phyloP scores from a whole-genome alignment of 2,329 filamentous ascomycete genomes.

The Xylaria sp. region DNA sequence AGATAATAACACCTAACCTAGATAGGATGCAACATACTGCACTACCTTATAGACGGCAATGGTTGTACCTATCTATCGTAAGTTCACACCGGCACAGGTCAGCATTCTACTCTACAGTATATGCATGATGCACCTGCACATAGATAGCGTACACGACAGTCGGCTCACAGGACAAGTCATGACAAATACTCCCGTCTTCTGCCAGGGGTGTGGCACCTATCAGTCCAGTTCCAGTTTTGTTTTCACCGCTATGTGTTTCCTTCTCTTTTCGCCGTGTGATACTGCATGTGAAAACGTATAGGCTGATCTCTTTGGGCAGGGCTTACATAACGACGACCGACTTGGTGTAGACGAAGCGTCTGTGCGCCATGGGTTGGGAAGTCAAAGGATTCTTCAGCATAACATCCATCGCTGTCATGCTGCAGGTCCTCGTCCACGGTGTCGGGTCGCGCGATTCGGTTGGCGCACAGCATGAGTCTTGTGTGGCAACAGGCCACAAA shows the following conservation, averaged over 20 bases:
- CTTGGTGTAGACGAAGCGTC: constrained; percentile 8
- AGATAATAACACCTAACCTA: neutral
- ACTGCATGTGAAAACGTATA: neutral
- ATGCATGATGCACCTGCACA: constrained; percentile 1
- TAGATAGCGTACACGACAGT: constrained; percentile 5
- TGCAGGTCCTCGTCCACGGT: constrained; percentile 41
- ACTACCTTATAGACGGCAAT: constrained; percentile 15
- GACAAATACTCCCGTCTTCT: constrained; percentile 14
- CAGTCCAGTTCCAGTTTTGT: constrained; percentile 6
- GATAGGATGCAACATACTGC: constrained; percentile 1
- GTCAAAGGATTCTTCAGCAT: constrained; percentile 13
- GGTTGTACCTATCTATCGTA: neutral
- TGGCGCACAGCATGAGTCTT: constrained; percentile 44
- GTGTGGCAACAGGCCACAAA: constrained; percentile 38
- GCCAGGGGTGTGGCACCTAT: constrained; percentile 28
- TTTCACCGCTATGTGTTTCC: constrained; percentile 1
- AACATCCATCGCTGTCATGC: constrained; percentile 28
- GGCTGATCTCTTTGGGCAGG: neutral
- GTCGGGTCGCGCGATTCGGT: constrained; percentile 42
- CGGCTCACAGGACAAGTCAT: neutral
- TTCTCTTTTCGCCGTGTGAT: constrained; percentile 7
- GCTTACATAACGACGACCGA: neutral
- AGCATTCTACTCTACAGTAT: neutral
- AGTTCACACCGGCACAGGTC: constrained; percentile 12
- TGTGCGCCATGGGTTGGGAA: neutral